phyloP scores from a whole-genome alignment of 495 filamentous ascomycete species.

The Elasticomyces elasticus region DNA sequence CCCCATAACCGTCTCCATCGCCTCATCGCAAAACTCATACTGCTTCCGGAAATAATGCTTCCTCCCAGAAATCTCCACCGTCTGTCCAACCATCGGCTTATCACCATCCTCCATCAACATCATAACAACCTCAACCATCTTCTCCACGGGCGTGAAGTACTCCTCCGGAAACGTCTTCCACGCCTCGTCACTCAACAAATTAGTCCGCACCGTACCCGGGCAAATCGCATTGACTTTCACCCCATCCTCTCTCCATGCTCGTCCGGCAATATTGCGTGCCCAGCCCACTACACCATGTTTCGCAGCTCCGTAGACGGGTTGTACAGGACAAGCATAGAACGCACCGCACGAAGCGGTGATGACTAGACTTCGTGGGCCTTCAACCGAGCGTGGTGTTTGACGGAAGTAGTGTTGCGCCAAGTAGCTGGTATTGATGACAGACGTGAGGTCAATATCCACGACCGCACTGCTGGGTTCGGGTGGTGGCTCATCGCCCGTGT shows the following conservation, averaged over 20 bases:
- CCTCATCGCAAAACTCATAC: slow-evolving; percentile 22
- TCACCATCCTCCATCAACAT: slow-evolving; percentile 23
- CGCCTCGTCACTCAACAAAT: slow-evolving; percentile 20
- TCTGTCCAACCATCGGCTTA: slow-evolving; percentile 17
- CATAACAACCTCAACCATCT: slow-evolving; percentile 23
- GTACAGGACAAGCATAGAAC: slow-evolving; percentile 24
- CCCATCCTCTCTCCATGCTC: slow-evolving; percentile 17
- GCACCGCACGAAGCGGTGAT: slow-evolving; percentile 28
- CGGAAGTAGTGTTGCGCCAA: slow-evolving; percentile 29
- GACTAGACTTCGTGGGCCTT: slow-evolving; percentile 18
- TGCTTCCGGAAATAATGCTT: slow-evolving; percentile 25
- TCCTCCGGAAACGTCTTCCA: slow-evolving; percentile 24
- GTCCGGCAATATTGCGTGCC: slow-evolving; percentile 20
- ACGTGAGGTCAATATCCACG: slow-evolving; percentile 26
- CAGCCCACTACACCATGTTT: slow-evolving; percentile 28
- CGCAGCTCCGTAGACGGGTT: slow-evolving; percentile 24
- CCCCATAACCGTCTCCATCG: slow-evolving; percentile 26
- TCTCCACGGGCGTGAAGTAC: slow-evolving; percentile 27
- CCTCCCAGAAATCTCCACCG: slow-evolving; percentile 25
- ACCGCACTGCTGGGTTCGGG: slow-evolving; percentile 19
- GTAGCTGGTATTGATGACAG: slow-evolving; percentile 26
- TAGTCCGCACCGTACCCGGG: slow-evolving; percentile 25
- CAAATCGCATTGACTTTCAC: slow-evolving; percentile 26
- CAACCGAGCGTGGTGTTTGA: slow-evolving; percentile 9
- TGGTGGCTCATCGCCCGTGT: slow-evolving; percentile 19